Evolutionary conservation across 179 eudicot genomes (phyloP).

Genomic region (Gypsophila paniculata): DNA sequence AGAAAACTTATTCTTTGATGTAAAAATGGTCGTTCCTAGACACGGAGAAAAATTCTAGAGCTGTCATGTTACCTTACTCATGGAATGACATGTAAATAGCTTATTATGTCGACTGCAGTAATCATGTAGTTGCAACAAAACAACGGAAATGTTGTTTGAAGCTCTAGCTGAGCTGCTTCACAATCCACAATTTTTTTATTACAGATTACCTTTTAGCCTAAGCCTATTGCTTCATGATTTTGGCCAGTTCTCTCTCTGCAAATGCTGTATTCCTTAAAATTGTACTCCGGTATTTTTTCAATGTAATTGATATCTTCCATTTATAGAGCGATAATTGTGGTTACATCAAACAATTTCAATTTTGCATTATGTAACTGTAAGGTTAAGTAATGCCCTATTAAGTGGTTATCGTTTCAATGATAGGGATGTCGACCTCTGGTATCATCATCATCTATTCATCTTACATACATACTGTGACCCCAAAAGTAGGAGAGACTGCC

Average conservation of each 20-base stretch:
- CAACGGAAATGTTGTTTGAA: slow-evolving; percentile 2
- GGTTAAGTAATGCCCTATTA: not conserved
- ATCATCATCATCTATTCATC: too few relatives aligned
- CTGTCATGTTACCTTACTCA: not conserved
- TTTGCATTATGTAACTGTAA: not conserved
- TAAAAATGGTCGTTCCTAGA: slow-evolving; percentile 19
- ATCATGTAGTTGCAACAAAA: slow-evolving; percentile 5
- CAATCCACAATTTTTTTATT: not conserved
- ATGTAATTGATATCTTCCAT: not conserved
- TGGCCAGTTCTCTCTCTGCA: not conserved
- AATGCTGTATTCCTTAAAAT: not conserved
- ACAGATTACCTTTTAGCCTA: not conserved
- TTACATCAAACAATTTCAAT: not conserved
- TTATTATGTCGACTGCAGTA: slow-evolving; percentile 2
- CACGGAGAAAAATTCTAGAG: slow-evolving; percentile 11
- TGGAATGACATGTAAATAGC: slow-evolving; percentile 27
- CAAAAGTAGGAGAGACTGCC: too few relatives aligned
- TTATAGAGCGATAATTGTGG: not conserved
- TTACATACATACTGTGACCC: too few relatives aligned
- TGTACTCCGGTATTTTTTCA: not conserved
- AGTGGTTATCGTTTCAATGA: not conserved
- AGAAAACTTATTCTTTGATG: not conserved
- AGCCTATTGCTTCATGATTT: not conserved
- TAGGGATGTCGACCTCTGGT: too few relatives aligned
- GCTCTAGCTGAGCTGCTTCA: not conserved